Evolutionary conservation across 2,329 filamentous ascomycete species (phyloP).

Genomic region (Microsporum ferrugineum): DNA sequence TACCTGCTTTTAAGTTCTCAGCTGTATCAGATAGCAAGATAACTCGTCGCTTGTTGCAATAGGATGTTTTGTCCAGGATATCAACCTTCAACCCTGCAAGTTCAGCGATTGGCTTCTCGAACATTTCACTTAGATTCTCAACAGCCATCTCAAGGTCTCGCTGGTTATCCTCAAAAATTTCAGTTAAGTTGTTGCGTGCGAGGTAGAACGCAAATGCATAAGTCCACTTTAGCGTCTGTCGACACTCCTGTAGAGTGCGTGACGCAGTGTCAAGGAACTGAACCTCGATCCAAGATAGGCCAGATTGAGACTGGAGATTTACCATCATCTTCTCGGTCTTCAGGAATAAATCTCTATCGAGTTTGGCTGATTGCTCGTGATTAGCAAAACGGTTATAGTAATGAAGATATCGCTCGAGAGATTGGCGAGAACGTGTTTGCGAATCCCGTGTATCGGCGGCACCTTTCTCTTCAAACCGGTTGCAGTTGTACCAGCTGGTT

Average conservation of each 20-base stretch:
- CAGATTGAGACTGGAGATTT: constrained; percentile 80
- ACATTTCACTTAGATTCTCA: constrained; percentile 96
- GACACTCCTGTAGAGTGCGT: constrained; percentile 85
- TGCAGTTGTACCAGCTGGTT: constrained; percentile 99
- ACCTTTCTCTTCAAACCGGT: constrained; percentile 91
- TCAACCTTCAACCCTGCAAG: constrained; percentile 82
- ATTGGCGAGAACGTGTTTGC: constrained; percentile 80
- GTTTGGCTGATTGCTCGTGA: constrained; percentile 91
- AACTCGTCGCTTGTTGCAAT: constrained; percentile 84
- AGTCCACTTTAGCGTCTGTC: constrained; percentile 98
- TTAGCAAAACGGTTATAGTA: constrained; percentile 99
- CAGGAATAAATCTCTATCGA: constrained; percentile 89
- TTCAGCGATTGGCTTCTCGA: constrained; percentile 89
- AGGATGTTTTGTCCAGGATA: constrained; percentile 96
- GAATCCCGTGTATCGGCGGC: constrained; percentile 81
- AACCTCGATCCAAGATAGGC: constrained; percentile 98
- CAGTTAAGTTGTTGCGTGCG: constrained; percentile 86
- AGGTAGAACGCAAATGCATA: constrained; percentile 98
- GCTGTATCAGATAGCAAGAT: constrained; percentile 89
- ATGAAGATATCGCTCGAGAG: constrained; percentile 88
- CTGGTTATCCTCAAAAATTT: constrained; percentile 98
- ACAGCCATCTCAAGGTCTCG: constrained; percentile 96
- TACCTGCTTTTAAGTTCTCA: constrained; percentile 79
- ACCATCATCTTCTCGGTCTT: constrained; percentile 99
- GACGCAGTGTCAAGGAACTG: constrained; percentile 92